These are phyloP conservation scores for Guyanaporus albipodus DNA, from an alignment of 768 basidiomycete genomes.

Conservation along the genomic window DNA sequence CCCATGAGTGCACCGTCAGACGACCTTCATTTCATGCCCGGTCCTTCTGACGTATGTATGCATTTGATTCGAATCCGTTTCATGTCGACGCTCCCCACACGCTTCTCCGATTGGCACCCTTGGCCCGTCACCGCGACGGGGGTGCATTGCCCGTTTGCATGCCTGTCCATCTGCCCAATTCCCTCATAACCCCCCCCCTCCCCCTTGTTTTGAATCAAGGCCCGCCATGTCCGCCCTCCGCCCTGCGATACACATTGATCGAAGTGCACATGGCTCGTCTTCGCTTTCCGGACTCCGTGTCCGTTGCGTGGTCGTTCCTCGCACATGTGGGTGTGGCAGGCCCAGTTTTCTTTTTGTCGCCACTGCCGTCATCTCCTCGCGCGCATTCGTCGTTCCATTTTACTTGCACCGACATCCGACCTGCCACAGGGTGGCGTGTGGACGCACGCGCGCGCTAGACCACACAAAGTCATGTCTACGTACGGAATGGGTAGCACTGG, in stretches of 20 bases:
- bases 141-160: neutral
- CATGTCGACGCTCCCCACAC: slow-evolving; percentile 25
- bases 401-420: slow-evolving; percentile 3
- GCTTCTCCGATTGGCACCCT: slow-evolving; percentile 16
- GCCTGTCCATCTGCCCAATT: slow-evolving; percentile 3
- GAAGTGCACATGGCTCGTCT: slow-evolving; percentile 3
- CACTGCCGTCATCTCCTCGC: slow-evolving; percentile 15
- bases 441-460: slow-evolving; percentile 12
- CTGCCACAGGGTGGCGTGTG: slow-evolving; percentile 4
- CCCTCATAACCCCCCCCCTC: slow-evolving; percentile 1
- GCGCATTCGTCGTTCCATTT: slow-evolving; percentile 8
- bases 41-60: slow-evolving; percentile 7
- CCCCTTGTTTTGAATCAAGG: neutral
- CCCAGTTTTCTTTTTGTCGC: slow-evolving; percentile 3
- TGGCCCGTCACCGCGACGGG: slow-evolving; percentile 15
- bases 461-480: slow-evolving; percentile 13
- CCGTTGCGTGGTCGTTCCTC: slow-evolving; percentile 1
- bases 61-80: slow-evolving; percentile 18
- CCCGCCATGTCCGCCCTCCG: neutral
- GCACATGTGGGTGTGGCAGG: slow-evolving; percentile 17
- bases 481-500: slow-evolving; percentile 8
- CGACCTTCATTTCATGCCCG: slow-evolving; percentile 6
- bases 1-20: no score
- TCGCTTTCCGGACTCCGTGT: neutral
- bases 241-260: neutral